A percentile compares a stretch with the other conserved stretches of the same genome.
Evolutionary conservation across 306 rosid genomes (phyloP).

Genomic region (Mimosa pudica): DNA sequence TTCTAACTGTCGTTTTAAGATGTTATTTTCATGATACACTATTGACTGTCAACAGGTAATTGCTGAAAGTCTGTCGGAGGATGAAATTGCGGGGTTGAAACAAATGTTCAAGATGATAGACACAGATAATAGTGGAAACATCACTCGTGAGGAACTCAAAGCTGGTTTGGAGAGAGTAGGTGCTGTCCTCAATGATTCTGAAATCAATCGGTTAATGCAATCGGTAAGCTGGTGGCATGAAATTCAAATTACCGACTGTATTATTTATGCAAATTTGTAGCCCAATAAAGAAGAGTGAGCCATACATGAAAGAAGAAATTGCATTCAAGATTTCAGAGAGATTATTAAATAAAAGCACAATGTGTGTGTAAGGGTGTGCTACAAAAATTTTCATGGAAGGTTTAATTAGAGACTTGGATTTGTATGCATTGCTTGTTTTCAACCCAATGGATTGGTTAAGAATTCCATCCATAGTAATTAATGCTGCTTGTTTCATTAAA

Average conservation of each 20-base stretch:
- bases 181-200: slow-evolving; percentile 73
- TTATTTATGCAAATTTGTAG: slow-evolving; percentile 9
- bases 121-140: slow-evolving; percentile 84
- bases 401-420: too few relatives aligned
- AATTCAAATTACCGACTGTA: slow-evolving; percentile 13
- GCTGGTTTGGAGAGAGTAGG: slow-evolving; percentile 89
- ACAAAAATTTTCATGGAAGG: too few relatives aligned
- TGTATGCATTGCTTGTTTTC: neutral
- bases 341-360: too few relatives aligned
- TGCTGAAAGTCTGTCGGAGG: slow-evolving; percentile 89
- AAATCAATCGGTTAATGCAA: slow-evolving; percentile 78
- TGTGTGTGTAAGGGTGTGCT: too few relatives aligned
- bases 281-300: too few relatives aligned
- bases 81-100: slow-evolving; percentile 91
- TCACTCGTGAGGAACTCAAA: slow-evolving; percentile 86
- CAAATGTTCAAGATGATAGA: slow-evolving; percentile 97
- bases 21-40: slow-evolving; percentile 24
- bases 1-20: neutral
- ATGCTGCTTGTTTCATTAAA: slow-evolving; percentile 21
- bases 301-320: too few relatives aligned
- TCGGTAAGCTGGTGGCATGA: slow-evolving; percentile 59
- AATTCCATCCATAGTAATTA: slow-evolving; percentile 21
- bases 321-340: too few relatives aligned
- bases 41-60: slow-evolving; percentile 74
- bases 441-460: neutral